Percentiles rank a stretch among this genome's conserved stretches.
Evolutionary conservation across 116 monocot species (phyloP).

Genomic region (Cymodocea nodosa): DNA sequence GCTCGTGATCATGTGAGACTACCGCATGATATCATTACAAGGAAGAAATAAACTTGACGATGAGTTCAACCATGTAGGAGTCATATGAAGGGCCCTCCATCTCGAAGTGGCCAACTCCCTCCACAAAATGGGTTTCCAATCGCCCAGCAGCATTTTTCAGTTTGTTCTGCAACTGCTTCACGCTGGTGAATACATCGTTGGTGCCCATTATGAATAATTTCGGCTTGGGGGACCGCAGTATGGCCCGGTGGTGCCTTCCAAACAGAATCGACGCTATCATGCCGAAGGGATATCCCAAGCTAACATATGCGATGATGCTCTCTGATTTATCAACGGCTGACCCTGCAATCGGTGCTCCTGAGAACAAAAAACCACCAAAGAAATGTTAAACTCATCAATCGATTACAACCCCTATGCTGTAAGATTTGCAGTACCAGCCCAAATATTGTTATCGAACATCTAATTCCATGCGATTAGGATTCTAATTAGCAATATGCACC

Average conservation of each 20-base stretch:
- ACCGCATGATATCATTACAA: too few species aligned
- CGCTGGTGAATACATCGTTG: conserved; percentile 75
- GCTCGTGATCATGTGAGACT: too few species aligned
- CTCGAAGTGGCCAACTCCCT: conserved; percentile 84
- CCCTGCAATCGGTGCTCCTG: conserved; percentile 10
- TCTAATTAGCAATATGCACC: too few species aligned
- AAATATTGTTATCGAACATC: too few species aligned
- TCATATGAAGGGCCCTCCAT: conserved; percentile 96
- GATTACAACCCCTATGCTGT: too few species aligned
- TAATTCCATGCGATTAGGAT: too few species aligned
- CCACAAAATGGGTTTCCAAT: conserved; percentile 54
- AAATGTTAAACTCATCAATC: neutral
- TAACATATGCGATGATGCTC: conserved; percentile 13
- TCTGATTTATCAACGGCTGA: conserved; percentile 82
- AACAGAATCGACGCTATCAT: conserved; percentile 67
- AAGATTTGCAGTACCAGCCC: too few species aligned
- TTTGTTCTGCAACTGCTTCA: too few species aligned
- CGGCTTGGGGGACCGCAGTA: conserved; percentile 53
- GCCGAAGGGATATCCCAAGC: conserved; percentile 91
- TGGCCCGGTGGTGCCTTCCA: conserved; percentile 66
- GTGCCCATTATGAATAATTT: conserved; percentile 94
- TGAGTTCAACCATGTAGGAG: conserved; percentile 2
- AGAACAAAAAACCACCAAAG: neutral
- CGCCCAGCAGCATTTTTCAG: neutral
- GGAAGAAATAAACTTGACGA: too few species aligned